A percentile compares a stretch with the other conserved stretches of the same genome.
These are phyloP conservation scores for Rutstroemia sp. DNA, from an alignment of 2,329 filamentous ascomycete genomes.

Conservation along the genomic window DNA sequence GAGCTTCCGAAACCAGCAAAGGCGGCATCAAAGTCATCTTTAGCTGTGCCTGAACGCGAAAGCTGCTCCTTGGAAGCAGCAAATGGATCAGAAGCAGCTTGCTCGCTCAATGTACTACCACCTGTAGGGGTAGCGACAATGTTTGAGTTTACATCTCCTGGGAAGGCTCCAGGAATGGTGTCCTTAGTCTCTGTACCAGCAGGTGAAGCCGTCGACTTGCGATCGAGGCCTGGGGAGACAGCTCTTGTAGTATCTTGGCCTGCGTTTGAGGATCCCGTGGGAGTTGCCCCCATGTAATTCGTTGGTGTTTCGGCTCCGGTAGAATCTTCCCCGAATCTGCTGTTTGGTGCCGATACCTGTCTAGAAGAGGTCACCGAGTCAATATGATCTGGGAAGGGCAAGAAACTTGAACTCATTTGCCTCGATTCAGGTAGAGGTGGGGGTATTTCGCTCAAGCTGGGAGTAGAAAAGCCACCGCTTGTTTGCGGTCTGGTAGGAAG, in stretches of 20 bases:
- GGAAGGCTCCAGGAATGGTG: slow-evolving; percentile 45
- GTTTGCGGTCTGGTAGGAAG: slow-evolving; percentile 20
- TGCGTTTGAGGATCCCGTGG: slow-evolving; percentile 26
- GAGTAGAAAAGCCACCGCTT: slow-evolving; percentile 25
- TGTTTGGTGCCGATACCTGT: slow-evolving; percentile 66
- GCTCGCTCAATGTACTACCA: slow-evolving; percentile 39
- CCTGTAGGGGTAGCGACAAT: slow-evolving; percentile 41
- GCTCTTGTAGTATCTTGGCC: slow-evolving; percentile 18
- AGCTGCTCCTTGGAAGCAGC: slow-evolving; percentile 42
- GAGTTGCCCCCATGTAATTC: slow-evolving; percentile 27
- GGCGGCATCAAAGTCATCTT: slow-evolving; percentile 78
- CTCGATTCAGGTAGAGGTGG: slow-evolving; percentile 61
- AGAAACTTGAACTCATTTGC: slow-evolving; percentile 69
- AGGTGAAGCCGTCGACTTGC: slow-evolving; percentile 26
- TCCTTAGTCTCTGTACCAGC: slow-evolving; percentile 28
- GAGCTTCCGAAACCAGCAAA: slow-evolving; percentile 63
- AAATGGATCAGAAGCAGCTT: slow-evolving; percentile 45
- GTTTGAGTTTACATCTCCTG: slow-evolving; percentile 38
- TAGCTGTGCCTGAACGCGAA: slow-evolving; percentile 41
- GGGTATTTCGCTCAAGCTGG: slow-evolving; percentile 53
- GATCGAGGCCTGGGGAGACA: slow-evolving; percentile 26
- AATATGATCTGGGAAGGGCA: slow-evolving; percentile 59
- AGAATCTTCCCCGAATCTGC: slow-evolving; percentile 49
- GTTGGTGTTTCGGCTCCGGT: slow-evolving; percentile 33
- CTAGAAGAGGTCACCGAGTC: slow-evolving; percentile 72